Evolutionary conservation across 1,284 basidiomycete genomes (phyloP).

Genomic region (Laetiporus sulphureus): DNA sequence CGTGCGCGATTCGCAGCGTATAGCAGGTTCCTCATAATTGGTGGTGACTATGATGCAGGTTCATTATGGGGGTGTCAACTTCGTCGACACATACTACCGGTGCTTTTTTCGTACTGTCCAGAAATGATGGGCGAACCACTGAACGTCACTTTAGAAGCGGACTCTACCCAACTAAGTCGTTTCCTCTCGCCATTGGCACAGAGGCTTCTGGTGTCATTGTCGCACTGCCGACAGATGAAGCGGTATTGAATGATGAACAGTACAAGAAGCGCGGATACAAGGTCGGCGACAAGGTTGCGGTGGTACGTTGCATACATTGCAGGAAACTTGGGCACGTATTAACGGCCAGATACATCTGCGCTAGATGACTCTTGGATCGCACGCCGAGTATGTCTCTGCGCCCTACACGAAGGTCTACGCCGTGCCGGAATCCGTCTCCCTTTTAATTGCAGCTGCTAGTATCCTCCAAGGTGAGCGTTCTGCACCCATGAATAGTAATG

Average conservation of each 20-base stretch:
- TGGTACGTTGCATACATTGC: constrained; percentile 17
- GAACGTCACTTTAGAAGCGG: constrained; percentile 21
- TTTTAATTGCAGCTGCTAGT: constrained; percentile 60
- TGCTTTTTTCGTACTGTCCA: constrained; percentile 12
- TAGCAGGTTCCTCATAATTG: no score
- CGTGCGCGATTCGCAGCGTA: not conserved
- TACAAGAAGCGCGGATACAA: constrained; percentile 33
- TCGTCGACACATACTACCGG: constrained; percentile 81
- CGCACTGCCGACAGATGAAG: constrained; percentile 36
- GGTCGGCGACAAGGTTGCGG: constrained; percentile 39
- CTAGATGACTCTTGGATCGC: constrained; percentile 35
- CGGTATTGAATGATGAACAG: constrained; percentile 27
- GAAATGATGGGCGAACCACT: not conserved
- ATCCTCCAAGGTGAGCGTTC: constrained; percentile 53
- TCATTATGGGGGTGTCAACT: constrained; percentile 77
- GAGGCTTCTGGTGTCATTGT: constrained; percentile 56
- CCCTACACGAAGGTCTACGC: constrained; percentile 60
- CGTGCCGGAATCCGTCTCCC: constrained; percentile 54
- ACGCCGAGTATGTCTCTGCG: constrained; percentile 73
- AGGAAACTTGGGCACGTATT: not conserved
- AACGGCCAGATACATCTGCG: not conserved
- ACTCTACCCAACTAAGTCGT: constrained; percentile 30
- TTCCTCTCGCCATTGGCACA: constrained; percentile 55
- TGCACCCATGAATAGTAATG: not conserved
- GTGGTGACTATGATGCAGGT: constrained; percentile 32